These are phyloP conservation scores for Crithidia fasciculata DNA, from an alignment of 208 protist species.

Conservation along the genomic window DNA sequence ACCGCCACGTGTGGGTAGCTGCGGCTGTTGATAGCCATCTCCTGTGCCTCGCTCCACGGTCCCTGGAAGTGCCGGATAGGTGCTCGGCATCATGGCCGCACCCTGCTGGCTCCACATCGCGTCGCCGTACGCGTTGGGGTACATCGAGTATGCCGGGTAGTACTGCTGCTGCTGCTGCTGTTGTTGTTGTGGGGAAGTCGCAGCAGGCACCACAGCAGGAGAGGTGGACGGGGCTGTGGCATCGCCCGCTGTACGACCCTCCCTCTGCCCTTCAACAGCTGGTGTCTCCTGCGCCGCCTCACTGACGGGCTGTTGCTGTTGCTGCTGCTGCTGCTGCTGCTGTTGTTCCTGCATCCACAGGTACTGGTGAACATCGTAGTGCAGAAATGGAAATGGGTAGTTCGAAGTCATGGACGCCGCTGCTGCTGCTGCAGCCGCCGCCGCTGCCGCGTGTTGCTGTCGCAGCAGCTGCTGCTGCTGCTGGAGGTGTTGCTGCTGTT, in stretches of 20 bases:
- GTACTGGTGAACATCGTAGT: conserved; percentile 37
- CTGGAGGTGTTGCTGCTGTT: conserved; percentile 5
- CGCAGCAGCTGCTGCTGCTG: conserved; percentile 1
- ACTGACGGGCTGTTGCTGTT: conserved; percentile 9
- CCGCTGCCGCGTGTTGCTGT: conserved; percentile 3
- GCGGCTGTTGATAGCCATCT: not conserved
- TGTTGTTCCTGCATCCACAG: conserved; percentile 32
- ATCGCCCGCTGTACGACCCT: not conserved
- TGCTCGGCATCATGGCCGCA: not conserved
- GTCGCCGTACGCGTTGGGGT: conserved; percentile 15
- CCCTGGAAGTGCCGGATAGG: too few relatives aligned
- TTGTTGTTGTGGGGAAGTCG: not conserved
- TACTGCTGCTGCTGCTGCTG: conserved; percentile 31
- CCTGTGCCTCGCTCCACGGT: not conserved
- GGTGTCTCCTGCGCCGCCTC: not conserved
- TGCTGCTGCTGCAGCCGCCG: conserved; percentile 6
- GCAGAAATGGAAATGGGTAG: conserved; percentile 19
- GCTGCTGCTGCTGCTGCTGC: conserved; percentile 35
- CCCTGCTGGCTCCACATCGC: not conserved
- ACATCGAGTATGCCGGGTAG: conserved; percentile 15
- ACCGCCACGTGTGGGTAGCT: not conserved
- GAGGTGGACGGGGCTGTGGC: not conserved
- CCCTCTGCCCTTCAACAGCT: not conserved
- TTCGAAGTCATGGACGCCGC: conserved; percentile 4
- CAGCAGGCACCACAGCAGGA: not conserved